Evolutionary conservation across 345 rosid species (phyloP), one percentile per base, ranked within the genome.

Genomic region (Isatis tinctoria): DNA sequence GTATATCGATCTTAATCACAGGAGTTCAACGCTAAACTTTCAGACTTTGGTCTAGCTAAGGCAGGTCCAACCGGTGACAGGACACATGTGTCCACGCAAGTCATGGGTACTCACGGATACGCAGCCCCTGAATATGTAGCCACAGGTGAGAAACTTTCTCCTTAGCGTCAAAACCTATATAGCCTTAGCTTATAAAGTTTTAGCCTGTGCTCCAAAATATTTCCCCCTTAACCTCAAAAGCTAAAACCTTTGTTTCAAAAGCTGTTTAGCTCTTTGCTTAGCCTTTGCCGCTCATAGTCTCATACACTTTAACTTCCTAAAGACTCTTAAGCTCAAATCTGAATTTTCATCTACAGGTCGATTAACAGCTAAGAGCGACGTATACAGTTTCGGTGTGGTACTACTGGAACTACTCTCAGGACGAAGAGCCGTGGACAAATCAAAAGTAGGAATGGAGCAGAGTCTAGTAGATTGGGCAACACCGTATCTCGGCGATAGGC

Each of bases 51-150:
- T 65, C 56, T 94, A 86, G 98, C 98, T 51, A 94, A 94, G 85
- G 98, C 93, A 27, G 98, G 98, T 60, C 98, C 98, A 22, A 94
- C 97, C 1, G 98, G 98, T 41, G 98, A 91, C 69, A 81, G 82
- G 84, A 94, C 98, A 76, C 98, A 94, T 60, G 98, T 94, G 35
- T 91, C 98, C 37, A 94, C 98, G 45, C 98, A 90, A 77, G 96
- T 94, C 73, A 86, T 94, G 93, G 98, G 98, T 69, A 94, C 98
- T 52, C 96, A 85, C 8, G 98, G 98, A 13, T 94, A 94, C 53
- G 98, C 97, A 12, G 98, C 98, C 5, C 98, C 98, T 47, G 98
- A 94, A 79, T 94, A 94, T 71, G 87, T 94, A 78, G 98, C 98
- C 51, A 94, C 98, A 65, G 98, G 98, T 93, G 40, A 39, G 67